Percentiles rank a stretch among this genome's conserved stretches.
Conservation (phyloP, 331 rosid genomes). For the Malus hybrid region DNA sequence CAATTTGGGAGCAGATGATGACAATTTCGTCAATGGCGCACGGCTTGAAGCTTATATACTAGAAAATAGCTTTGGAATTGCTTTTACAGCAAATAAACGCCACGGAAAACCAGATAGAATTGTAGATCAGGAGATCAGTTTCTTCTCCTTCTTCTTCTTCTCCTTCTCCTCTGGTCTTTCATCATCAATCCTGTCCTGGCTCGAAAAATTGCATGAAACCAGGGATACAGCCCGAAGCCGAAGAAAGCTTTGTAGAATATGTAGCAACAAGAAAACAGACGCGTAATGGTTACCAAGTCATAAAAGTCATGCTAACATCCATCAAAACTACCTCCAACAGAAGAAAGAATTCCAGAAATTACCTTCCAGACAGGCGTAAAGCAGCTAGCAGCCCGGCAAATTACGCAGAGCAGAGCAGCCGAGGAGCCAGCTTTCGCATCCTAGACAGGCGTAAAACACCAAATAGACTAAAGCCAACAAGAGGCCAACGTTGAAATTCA, state of each 20-base stretch:
- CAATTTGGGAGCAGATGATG: conserved; percentile 70
- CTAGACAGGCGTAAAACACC: conserved; percentile 36
- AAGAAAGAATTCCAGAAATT: conserved; percentile 49
- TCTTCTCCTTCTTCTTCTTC: conserved; percentile 13
- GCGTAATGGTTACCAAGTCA: background rate
- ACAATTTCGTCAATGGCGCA: conserved; percentile 70
- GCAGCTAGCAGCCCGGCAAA: conserved; percentile 55
- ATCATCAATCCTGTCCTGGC: conserved; percentile 35
- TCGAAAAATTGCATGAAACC: conserved; percentile 50
- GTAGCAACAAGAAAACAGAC: conserved; percentile 5
- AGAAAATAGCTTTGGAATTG: background rate
- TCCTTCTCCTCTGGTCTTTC: conserved; percentile 25
- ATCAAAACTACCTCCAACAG: conserved; percentile 54
- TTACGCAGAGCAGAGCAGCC: conserved; percentile 56
- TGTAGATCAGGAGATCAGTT: conserved; percentile 24
- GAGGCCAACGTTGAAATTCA: conserved; percentile 58
- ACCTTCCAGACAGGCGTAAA: conserved; percentile 62
- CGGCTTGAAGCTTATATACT: conserved; percentile 41
- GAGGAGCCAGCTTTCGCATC: conserved; percentile 65
- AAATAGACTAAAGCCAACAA: conserved; percentile 38
- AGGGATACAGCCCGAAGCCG: conserved; percentile 61
- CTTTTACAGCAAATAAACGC: background rate
- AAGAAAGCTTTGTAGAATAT: conserved; percentile 52
- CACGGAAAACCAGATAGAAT: background rate
- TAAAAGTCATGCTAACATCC: background rate